Evolutionary conservation across 1,284 basidiomycete species (phyloP).

Genomic region (Pulchroboletus neoregius): DNA sequence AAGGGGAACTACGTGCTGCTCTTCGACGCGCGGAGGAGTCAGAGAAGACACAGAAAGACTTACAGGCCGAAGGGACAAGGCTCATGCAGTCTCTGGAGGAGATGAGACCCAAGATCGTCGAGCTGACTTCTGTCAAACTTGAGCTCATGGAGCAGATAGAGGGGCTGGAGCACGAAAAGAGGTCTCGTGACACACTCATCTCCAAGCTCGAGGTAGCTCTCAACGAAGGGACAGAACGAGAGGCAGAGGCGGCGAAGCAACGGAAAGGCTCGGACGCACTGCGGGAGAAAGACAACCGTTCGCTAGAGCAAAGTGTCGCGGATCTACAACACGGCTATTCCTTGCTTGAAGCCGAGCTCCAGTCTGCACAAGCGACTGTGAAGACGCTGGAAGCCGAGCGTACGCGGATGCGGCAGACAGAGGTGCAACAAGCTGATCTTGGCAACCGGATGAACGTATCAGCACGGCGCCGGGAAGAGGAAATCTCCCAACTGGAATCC

Average conservation of each 20-base stretch:
- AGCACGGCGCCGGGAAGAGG: conserved; percentile 46
- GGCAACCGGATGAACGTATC: conserved; percentile 28
- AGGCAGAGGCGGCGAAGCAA: conserved; percentile 43
- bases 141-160: conserved; percentile 63
- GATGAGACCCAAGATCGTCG: conserved; percentile 79
- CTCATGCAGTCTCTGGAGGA: conserved; percentile 76
- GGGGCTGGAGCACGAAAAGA: conserved; percentile 49
- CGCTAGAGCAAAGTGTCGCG: conserved; percentile 44
- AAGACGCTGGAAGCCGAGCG: conserved; percentile 59
- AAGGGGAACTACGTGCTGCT: conserved; percentile 58
- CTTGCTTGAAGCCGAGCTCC: conserved; percentile 60
- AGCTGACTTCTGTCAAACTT: conserved; percentile 66
- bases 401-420: conserved; percentile 49
- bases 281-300: conserved; percentile 49
- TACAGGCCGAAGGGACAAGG: conserved; percentile 68
- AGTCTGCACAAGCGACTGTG: conserved; percentile 47
- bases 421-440: conserved; percentile 42
- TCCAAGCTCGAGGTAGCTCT: conserved; percentile 57
- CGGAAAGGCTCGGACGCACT: conserved; percentile 40
- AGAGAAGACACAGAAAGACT: conserved; percentile 61
- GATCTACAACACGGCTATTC: conserved; percentile 62
- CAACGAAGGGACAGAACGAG: conserved; percentile 49
- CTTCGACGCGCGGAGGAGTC: conserved; percentile 68
- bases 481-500: conserved; percentile 41
- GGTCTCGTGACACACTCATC: conserved; percentile 54